Conservation (phyloP, 2,329 filamentous ascomycete species). For the Paraphaeosphaeria minitans region DNA sequence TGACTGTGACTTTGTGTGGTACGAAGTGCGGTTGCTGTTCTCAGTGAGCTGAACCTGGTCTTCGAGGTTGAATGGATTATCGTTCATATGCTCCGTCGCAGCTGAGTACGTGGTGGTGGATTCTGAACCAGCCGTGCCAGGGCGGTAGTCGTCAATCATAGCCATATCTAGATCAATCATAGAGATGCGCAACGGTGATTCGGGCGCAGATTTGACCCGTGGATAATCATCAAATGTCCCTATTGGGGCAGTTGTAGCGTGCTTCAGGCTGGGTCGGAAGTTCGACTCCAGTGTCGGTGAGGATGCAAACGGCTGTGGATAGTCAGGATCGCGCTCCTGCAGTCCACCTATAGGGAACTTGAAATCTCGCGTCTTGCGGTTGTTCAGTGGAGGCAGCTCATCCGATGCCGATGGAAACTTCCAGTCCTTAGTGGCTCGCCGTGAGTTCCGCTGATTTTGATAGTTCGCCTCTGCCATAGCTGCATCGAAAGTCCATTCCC, state of each 20-base stretch:
- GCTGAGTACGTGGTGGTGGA: slow-evolving; percentile 41
- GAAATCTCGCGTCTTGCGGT: slow-evolving; percentile 43
- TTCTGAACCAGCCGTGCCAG: slow-evolving; percentile 50
- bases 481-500: slow-evolving; percentile 56
- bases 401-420: slow-evolving; percentile 27
- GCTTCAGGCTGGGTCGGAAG: slow-evolving; percentile 49
- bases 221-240: slow-evolving; percentile 47
- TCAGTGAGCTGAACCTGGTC: slow-evolving; percentile 49
- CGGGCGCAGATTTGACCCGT: slow-evolving; percentile 39
- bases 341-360: slow-evolving; percentile 39
- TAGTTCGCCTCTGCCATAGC: slow-evolving; percentile 49
- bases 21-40: slow-evolving; percentile 46
- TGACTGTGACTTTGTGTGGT: slow-evolving; percentile 48
- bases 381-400: slow-evolving; percentile 23
- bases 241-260: slow-evolving; percentile 49
- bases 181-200: slow-evolving; percentile 46
- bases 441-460: slow-evolving; percentile 38
- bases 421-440: slow-evolving; percentile 42
- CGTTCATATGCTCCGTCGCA: slow-evolving; percentile 48
- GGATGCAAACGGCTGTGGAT: slow-evolving; percentile 25
- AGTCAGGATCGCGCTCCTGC: slow-evolving; percentile 22
- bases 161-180: slow-evolving; percentile 53
- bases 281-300: slow-evolving; percentile 39
- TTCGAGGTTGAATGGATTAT: slow-evolving; percentile 58
- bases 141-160: slow-evolving; percentile 49